Evolutionary conservation across 768 basidiomycete species (phyloP).

Genomic region (Podaxis sp.): DNA sequence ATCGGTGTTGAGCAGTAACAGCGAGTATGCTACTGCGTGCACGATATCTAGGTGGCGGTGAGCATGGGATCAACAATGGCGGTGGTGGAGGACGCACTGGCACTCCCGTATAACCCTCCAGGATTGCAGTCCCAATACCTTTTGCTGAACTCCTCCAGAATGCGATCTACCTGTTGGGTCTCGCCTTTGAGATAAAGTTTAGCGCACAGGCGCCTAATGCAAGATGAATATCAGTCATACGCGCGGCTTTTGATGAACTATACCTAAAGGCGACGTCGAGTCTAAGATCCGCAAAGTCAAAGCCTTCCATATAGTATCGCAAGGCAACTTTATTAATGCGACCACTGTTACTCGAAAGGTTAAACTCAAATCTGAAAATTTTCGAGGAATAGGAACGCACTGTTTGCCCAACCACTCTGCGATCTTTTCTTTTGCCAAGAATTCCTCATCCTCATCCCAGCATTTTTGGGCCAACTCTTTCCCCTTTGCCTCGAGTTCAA

Average conservation of each 20-base stretch:
- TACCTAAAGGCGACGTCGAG: slow-evolving; percentile 91
- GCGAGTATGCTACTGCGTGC: slow-evolving; percentile 92
- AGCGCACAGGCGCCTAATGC: slow-evolving; percentile 73
- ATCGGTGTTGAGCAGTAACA: slow-evolving; percentile 94
- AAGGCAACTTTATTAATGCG: slow-evolving; percentile 73
- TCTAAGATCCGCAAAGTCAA: slow-evolving; percentile 81
- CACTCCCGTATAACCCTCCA: slow-evolving; percentile 71
- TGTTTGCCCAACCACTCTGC: slow-evolving; percentile 94
- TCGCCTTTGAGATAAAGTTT: slow-evolving; percentile 94
- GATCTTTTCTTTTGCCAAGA: slow-evolving; percentile 86
- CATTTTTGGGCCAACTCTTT: slow-evolving; percentile 75
- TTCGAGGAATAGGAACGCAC: slow-evolving; percentile 51
- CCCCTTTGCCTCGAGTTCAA: slow-evolving; percentile 61
- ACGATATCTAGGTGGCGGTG: slow-evolving; percentile 66
- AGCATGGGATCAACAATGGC: slow-evolving; percentile 8
- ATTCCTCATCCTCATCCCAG: slow-evolving; percentile 84
- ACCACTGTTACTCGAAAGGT: slow-evolving; percentile 45
- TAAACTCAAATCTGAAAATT: background rate
- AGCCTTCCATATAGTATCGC: slow-evolving; percentile 80
- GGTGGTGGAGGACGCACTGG: slow-evolving; percentile 46
- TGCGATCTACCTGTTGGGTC: slow-evolving; percentile 97
- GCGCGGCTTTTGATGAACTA: slow-evolving; percentile 13
- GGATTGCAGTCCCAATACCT: slow-evolving; percentile 95
- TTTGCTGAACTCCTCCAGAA: slow-evolving; percentile 86
- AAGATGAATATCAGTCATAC: slow-evolving; percentile 2